phyloP scores from a whole-genome alignment of 2,329 filamentous ascomycete genomes.

The Colletotrichum sojae region DNA sequence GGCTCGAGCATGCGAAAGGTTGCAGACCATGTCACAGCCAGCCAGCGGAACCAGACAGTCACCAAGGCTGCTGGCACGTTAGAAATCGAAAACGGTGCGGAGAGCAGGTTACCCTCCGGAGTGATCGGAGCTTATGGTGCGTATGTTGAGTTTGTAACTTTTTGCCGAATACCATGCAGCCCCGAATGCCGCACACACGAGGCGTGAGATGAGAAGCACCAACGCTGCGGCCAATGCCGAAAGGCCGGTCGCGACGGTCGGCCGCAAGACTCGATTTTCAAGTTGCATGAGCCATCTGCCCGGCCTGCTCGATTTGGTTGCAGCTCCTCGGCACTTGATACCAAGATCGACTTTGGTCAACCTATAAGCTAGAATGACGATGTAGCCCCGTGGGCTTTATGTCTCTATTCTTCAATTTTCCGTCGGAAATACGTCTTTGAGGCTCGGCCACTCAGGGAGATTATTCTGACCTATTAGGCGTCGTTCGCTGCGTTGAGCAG shows the following conservation, averaged over 20 bases:
- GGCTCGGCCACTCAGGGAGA: background rate
- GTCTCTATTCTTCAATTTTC: background rate
- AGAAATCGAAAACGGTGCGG: background rate
- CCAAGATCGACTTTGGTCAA: background rate
- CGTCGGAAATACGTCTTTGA: background rate
- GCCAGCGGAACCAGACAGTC: background rate
- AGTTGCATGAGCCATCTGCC: background rate
- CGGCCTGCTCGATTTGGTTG: background rate
- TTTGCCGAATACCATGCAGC: background rate
- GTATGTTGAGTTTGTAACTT: background rate
- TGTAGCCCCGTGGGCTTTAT: conserved; percentile 3
- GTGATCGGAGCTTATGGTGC: background rate
- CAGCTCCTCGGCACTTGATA: background rate
- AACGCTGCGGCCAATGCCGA: background rate
- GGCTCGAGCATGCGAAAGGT: background rate
- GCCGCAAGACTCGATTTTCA: background rate
- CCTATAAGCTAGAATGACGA: conserved; percentile 1
- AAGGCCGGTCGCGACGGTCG: conserved; percentile 1
- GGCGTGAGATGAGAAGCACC: conserved; percentile 3
- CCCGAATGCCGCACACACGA: conserved; percentile 1
- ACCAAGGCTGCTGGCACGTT: background rate
- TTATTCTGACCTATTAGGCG: background rate
- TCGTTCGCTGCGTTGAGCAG: background rate
- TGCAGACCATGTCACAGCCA: background rate
- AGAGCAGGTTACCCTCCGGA: background rate